A percentile compares a stretch with the other conserved stretches of the same genome.
phyloP scores from a whole-genome alignment of 768 basidiomycete species.

The Kwoniella botswanensis region DNA sequence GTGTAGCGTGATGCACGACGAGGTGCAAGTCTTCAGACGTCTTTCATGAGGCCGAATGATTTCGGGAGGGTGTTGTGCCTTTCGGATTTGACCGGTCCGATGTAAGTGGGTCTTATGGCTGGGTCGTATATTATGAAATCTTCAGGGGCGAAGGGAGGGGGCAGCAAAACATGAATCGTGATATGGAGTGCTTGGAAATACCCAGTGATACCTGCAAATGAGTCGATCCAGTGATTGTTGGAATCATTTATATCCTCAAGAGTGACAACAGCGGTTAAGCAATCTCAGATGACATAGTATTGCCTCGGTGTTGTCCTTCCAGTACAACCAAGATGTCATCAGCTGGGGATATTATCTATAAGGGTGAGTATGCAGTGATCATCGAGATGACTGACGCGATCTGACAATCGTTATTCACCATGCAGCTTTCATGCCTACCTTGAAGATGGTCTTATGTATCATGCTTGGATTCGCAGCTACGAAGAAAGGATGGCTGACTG shows the following conservation, averaged over 20 bases:
- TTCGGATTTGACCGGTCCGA: slow-evolving; percentile 11
- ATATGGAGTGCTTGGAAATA: not conserved
- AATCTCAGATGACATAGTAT: not conserved
- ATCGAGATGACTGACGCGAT: not conserved
- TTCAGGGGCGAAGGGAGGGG: not conserved
- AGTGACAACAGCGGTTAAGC: no score
- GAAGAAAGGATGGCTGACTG: slow-evolving; percentile 59
- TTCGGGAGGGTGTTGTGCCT: not conserved
- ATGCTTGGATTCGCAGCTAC: slow-evolving; percentile 59
- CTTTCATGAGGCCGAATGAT: not conserved
- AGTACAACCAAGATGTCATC: slow-evolving; percentile 19
- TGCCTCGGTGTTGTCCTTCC: not conserved
- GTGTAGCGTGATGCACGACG: no score
- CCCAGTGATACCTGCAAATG: no score
- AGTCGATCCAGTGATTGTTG: no score
- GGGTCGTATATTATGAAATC: not conserved
- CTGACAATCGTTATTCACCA: not conserved
- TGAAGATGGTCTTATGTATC: slow-evolving; percentile 53
- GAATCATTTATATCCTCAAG: no score
- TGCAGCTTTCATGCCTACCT: slow-evolving; percentile 47
- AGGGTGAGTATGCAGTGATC: slow-evolving; percentile 32
- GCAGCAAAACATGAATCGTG: not conserved
- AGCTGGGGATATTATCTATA: slow-evolving; percentile 44
- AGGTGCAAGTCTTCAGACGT: not conserved
- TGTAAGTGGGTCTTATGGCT: not conserved